Conservation (phyloP, 371 early-diverging fungal genomes). For the Parasitella parasitica region DNA sequence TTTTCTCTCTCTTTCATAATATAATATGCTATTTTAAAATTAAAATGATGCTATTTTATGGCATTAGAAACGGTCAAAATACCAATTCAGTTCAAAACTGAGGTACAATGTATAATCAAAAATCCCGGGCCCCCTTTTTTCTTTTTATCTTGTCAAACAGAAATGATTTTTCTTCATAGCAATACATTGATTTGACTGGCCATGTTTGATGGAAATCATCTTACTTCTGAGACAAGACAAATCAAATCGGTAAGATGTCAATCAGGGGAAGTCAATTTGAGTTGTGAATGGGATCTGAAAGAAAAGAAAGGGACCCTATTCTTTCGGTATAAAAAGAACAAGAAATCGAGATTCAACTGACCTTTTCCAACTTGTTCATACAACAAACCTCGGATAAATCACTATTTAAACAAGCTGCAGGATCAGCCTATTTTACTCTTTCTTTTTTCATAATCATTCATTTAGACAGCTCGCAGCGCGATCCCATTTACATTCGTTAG, state of each 20-base stretch:
- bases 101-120: not conserved
- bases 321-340: not conserved
- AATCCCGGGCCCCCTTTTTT: not conserved
- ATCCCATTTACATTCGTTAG: not conserved
- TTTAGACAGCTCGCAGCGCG: slow-evolving; percentile 1
- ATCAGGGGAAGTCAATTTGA: slow-evolving; percentile 2
- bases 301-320: not conserved
- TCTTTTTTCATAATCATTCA: not conserved
- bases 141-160: not conserved
- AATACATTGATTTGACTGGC: not conserved
- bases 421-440: not conserved
- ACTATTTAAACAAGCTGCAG: slow-evolving; percentile 3
- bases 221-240: not conserved
- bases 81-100: not conserved
- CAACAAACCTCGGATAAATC: not conserved
- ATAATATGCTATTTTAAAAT: not conserved
- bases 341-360: not conserved
- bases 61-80: not conserved
- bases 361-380: not conserved
- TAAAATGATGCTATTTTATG: not conserved
- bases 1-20: not conserved
- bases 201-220: not conserved
- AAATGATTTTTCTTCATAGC: not conserved
- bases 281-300: not conserved
- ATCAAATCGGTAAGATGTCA: not conserved